These are phyloP conservation scores for Eucalyptus albens DNA, from an alignment of 345 rosid species.

Conservation along the genomic window DNA sequence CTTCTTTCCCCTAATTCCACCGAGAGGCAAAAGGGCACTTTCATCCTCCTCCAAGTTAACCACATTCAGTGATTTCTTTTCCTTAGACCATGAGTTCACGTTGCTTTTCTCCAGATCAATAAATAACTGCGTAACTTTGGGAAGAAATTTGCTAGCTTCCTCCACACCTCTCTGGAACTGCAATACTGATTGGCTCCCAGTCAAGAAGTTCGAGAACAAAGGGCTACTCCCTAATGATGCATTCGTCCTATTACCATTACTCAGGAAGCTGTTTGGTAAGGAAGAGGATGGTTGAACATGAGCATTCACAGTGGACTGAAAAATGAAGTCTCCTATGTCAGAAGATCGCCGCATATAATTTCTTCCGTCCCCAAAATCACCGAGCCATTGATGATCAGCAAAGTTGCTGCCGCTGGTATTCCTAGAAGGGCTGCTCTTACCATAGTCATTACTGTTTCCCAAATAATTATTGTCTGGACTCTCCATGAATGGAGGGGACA, in stretches of 20 bases:
- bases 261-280: not conserved
- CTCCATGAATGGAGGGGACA: not conserved
- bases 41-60: constrained; percentile 9
- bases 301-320: constrained; percentile 32
- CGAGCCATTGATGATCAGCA: constrained; percentile 26
- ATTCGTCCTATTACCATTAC: constrained; percentile 7
- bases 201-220: constrained; percentile 14
- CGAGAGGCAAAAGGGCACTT: not conserved
- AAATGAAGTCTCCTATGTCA: constrained; percentile 24
- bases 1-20: constrained; percentile 18
- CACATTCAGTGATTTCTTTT: not conserved
- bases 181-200: constrained; percentile 18
- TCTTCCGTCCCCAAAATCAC: constrained; percentile 22
- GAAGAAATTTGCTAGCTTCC: constrained; percentile 80
- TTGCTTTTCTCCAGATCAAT: constrained; percentile 20
- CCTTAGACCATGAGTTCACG: not conserved
- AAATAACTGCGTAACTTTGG: constrained; percentile 23
- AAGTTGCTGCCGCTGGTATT: constrained; percentile 11
- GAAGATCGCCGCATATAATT: constrained; percentile 16
- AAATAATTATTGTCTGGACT: constrained; percentile 7
- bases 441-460: constrained; percentile 3
- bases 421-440: constrained; percentile 4
- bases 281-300: not conserved
- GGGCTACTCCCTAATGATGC: not conserved
- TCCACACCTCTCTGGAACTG: constrained; percentile 59